phyloP scores from a whole-genome alignment of 306 rosid species.

The Elaeagnus macrophylla region DNA sequence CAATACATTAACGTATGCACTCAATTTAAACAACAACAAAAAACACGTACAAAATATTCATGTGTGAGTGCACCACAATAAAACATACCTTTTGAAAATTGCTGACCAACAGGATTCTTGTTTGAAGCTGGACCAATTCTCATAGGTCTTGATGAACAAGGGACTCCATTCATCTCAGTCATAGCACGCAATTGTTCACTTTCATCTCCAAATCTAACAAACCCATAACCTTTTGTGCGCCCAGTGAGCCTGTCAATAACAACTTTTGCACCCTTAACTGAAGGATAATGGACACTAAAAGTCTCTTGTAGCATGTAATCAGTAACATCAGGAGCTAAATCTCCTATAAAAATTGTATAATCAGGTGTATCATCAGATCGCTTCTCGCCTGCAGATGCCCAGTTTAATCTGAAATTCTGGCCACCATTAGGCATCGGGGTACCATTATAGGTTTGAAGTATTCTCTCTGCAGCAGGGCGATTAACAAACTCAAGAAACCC shows the following conservation, averaged over 20 bases:
- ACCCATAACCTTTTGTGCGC: conserved; percentile 86
- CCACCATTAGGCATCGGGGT: conserved; percentile 81
- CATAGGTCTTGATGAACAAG: conserved; percentile 85
- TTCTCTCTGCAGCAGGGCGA: conserved; percentile 67
- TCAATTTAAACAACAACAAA: no score
- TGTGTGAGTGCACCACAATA: neutral
- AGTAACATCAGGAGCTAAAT: conserved; percentile 82
- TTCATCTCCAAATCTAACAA: conserved; percentile 84
- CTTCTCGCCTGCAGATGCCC: conserved; percentile 90
- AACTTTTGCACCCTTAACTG: conserved; percentile 82
- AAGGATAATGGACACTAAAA: conserved; percentile 47
- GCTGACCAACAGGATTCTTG: conserved; percentile 60
- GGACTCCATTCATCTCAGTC: conserved; percentile 93
- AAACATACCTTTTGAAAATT: conserved; percentile 50
- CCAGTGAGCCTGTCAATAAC: conserved; percentile 89
- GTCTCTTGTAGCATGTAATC: conserved; percentile 65
- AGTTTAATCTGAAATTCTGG: conserved; percentile 71
- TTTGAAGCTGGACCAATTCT: conserved; percentile 89
- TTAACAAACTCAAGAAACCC: conserved; percentile 73
- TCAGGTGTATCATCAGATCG: conserved; percentile 81
- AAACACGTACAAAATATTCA: no score
- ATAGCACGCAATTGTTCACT: conserved; percentile 70
- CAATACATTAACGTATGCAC: no score
- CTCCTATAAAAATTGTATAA: conserved; percentile 84
- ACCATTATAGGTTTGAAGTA: conserved; percentile 68